A percentile compares a stretch with the other conserved stretches of the same genome.
Conservation (phyloP, 2,329 filamentous ascomycete species). For the Colletotrichum sp. region DNA sequence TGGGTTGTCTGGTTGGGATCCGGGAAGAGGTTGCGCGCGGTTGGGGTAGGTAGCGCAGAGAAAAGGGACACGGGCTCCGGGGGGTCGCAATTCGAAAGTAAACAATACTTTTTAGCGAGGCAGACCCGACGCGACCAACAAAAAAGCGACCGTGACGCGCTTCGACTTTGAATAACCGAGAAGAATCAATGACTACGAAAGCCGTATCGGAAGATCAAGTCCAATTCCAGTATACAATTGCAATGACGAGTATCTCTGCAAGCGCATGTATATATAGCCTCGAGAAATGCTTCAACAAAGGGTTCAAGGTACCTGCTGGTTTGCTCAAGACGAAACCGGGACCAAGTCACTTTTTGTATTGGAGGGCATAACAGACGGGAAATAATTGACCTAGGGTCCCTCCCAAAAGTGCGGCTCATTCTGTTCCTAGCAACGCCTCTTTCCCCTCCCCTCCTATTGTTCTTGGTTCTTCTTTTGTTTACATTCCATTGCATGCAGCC, state of each 20-base stretch:
- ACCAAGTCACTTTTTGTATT: neutral
- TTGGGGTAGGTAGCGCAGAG: neutral
- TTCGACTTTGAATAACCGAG: neutral
- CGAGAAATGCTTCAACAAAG: neutral
- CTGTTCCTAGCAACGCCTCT: neutral
- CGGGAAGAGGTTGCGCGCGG: neutral
- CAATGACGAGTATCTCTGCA: neutral
- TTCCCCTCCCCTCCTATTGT: neutral
- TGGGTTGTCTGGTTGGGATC: neutral
- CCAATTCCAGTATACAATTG: neutral
- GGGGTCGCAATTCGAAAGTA: neutral
- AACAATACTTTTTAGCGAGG: neutral
- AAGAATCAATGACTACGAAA: neutral
- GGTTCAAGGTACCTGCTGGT: conserved; percentile 8
- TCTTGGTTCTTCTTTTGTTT: conserved; percentile 9
- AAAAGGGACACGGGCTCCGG: neutral
- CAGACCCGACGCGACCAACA: neutral
- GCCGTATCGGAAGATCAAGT: neutral
- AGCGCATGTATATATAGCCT: neutral
- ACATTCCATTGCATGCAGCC: neutral
- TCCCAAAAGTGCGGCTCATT: neutral
- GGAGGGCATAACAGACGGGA: neutral
- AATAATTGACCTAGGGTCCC: neutral
- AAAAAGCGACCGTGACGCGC: neutral
- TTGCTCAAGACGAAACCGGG: neutral